phyloP scores from a whole-genome alignment of 2,329 filamentous ascomycete genomes.

The Purpureocillium takamizusanense region DNA sequence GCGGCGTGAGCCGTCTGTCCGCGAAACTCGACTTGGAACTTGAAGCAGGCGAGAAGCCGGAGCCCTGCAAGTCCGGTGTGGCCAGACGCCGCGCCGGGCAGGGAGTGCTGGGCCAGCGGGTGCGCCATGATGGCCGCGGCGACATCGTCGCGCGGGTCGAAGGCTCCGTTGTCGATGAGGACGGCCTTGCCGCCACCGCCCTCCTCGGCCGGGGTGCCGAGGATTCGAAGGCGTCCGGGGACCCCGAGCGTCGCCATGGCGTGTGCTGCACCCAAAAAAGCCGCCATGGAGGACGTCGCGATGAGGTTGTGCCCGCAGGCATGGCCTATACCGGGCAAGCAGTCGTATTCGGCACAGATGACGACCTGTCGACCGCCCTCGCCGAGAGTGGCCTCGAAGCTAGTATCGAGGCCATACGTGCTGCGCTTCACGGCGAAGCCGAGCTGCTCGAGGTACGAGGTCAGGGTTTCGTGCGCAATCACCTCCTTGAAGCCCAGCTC shows the following conservation, averaged over 20 bases:
- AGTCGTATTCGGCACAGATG: slow-evolving; percentile 39
- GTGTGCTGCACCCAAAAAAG: slow-evolving; percentile 27
- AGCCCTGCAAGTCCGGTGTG: slow-evolving; percentile 16
- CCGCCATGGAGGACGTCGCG: slow-evolving; percentile 27
- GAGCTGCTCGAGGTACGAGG: slow-evolving; percentile 29
- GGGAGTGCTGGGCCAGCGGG: slow-evolving; percentile 6
- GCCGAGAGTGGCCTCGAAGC: slow-evolving; percentile 38
- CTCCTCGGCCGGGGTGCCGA: slow-evolving; percentile 35
- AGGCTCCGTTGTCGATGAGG: slow-evolving; percentile 19
- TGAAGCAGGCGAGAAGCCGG: slow-evolving; percentile 21
- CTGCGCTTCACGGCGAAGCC: slow-evolving; percentile 37
- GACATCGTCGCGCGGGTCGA: slow-evolving; percentile 10
- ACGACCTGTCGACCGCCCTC: slow-evolving; percentile 29
- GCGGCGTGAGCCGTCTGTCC: slow-evolving; percentile 25
- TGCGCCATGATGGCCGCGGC: slow-evolving; percentile 21
- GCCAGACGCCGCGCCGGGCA: neutral
- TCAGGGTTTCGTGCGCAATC: slow-evolving; percentile 40
- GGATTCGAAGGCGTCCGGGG: slow-evolving; percentile 26
- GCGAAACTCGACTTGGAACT: slow-evolving; percentile 21
- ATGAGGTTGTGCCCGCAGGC: slow-evolving; percentile 38
- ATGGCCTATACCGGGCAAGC: slow-evolving; percentile 35
- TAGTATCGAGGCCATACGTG: slow-evolving; percentile 41
- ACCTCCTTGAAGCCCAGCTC: slow-evolving; percentile 43
- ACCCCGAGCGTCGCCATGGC: slow-evolving; percentile 18
- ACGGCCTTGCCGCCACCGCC: slow-evolving; percentile 30